Base-by-base conservation (phyloP, 805 yeast species). In the Saccharomycopsis malanga region DNA sequence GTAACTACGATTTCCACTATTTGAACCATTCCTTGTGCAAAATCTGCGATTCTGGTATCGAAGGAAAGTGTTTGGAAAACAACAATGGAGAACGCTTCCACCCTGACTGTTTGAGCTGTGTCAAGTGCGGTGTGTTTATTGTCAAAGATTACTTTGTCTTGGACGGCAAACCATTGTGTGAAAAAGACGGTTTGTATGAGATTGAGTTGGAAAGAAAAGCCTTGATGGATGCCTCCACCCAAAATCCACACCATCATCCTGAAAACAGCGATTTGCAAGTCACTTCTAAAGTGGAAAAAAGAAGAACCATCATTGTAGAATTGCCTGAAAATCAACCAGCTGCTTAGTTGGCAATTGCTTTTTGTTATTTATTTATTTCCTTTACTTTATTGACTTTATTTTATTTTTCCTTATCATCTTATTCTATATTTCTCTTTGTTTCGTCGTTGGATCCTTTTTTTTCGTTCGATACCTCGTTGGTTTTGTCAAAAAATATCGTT, bases 1-100 rank as follows among this genome's bases (percentile, higher is more conserved):
- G 98, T 68, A 77, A 78, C 53, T 52, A 44, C 25, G 51, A 45
- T 57, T 77, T 78, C 65, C 98, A 93, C 63, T 67, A 69, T 46
- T 69, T 76, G 45, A 93, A 91, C 61, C 76, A 80, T 42, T 82
- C 95, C 0, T 61, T 83, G 2, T 91, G 98, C 64, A 69, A 69
- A 40, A 64, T 71, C 14, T 91, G 98, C 63, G 69, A 73, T 10
- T 56, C 57, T 3, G 95, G 94, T 25, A 86, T 93, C 41, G 96
- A 91, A 61, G 98, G 98, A 3, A 79, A 78, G 60, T 91, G 98
- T 62, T 72, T 91, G 36, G 95, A 87, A 57, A 83, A 80, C 56
- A 88, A 82, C 57, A 62, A 76, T 29, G 64, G 68, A 37, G 83
- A 82, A 55, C 74, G 87, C 48, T 89, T 86, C 70, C 98, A 91